Base-by-base conservation (phyloP, 805 yeast genomes). In the Monosporozyma siamensis region DNA sequence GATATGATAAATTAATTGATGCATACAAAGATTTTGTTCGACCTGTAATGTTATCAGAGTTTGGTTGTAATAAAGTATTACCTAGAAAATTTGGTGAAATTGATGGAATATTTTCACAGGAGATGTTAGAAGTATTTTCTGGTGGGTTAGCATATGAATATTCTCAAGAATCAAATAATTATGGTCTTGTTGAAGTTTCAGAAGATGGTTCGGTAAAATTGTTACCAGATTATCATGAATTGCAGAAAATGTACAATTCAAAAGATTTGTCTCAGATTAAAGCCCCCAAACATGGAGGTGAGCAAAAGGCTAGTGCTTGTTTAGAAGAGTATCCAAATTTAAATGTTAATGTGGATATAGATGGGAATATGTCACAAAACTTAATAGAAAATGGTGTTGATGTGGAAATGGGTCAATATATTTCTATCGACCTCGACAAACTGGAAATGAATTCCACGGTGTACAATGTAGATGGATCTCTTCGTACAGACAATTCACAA, bases 1-100 rank as follows among this genome's bases (percentile, higher is more conserved):
- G 96, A 0, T 82, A 80, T 52, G 70, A 74, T 47, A 54, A 66
- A n/a, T 72, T 90, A 25, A 83, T 84, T 7, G 69, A 70, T 25
- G 95, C 85, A 47, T 89, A 87, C 57, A 57, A 65, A 18, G 73
- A 74, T 27, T 86, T 74, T 57, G 60, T 82, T 2, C 75, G 78
- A 43, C 97, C 97, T 1, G 74, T 90, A 0, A 83, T 90, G 59
- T 75, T 90, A 41, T 86, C 96, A 1, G 97, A 90, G 67, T 87
- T 78, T 64, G 97, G 97, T 5, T 88, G 97, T 63, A 88, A 88
- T 56, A 80, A 77, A 46, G 81, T 88, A 2, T 63, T 68, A 21
- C 97, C 97, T 2, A 73, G 97, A 47, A 51, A 63, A 4, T 89
- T 89, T 62, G 85, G 80, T 34, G 97, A 89, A 58, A 75, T 87